Evolutionary conservation across 768 basidiomycete species (phyloP).

Genomic region (Podaxis sp.): DNA sequence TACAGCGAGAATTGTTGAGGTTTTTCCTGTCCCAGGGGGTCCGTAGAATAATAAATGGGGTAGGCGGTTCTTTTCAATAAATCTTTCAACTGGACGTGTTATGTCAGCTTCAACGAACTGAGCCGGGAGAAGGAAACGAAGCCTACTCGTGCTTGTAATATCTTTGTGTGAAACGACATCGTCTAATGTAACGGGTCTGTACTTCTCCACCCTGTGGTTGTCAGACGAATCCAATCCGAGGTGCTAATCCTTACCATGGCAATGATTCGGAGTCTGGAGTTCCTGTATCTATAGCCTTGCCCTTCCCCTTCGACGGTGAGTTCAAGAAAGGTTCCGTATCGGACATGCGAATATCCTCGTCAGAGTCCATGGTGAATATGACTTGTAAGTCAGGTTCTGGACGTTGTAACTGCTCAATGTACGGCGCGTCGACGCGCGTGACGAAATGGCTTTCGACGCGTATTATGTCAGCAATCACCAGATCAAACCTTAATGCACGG

Average conservation of each 20-base stretch:
- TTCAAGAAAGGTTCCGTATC: slow-evolving; percentile 39
- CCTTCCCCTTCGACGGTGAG: slow-evolving; percentile 63
- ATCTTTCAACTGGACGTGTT: slow-evolving; percentile 78
- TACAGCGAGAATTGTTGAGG: slow-evolving; percentile 94
- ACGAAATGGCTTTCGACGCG: slow-evolving; percentile 18
- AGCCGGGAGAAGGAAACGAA: not conserved
- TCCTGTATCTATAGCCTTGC: slow-evolving; percentile 49
- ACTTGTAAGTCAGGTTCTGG: not conserved
- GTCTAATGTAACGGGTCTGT: slow-evolving; percentile 84
- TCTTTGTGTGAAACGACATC: slow-evolving; percentile 98
- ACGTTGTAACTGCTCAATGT: not conserved
- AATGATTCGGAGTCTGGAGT: slow-evolving; percentile 62
- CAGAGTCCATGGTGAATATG: slow-evolving; percentile 50
- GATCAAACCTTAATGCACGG: slow-evolving; percentile 39
- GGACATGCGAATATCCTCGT: slow-evolving; percentile 52
- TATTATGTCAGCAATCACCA: slow-evolving; percentile 15
- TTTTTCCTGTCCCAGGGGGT: slow-evolving; percentile 98
- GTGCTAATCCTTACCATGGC: slow-evolving; percentile 65
- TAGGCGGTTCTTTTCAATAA: slow-evolving; percentile 91
- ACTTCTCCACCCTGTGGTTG: slow-evolving; percentile 89
- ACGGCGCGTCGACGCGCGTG: slow-evolving; percentile 19
- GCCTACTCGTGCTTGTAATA: slow-evolving; percentile 90
- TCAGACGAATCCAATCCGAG: slow-evolving; percentile 12
- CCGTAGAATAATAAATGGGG: slow-evolving; percentile 98
- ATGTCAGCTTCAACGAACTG: slow-evolving; percentile 13